phyloP scores from a whole-genome alignment of 345 rosid species.

The Boechera stricta region DNA sequence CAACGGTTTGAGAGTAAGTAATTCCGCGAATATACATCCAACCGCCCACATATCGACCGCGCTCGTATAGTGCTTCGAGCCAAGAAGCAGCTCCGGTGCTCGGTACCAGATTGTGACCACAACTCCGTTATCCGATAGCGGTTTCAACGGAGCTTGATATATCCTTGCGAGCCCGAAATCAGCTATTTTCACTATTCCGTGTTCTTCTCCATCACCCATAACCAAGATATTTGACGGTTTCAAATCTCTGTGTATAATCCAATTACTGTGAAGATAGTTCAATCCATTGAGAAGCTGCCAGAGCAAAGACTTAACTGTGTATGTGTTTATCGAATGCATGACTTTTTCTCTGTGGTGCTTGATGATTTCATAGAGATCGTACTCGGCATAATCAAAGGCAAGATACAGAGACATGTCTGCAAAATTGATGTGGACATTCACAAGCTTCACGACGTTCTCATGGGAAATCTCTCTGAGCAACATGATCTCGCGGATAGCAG shows the following conservation, averaged over 20 bases:
- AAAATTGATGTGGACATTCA: constrained; percentile 95
- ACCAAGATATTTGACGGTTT: constrained; percentile 99
- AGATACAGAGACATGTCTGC: constrained; percentile 94
- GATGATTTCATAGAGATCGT: constrained; percentile 95
- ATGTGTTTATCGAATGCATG: constrained; percentile 64
- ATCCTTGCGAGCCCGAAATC: constrained; percentile 98
- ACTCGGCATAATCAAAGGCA: constrained; percentile 95
- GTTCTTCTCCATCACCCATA: constrained; percentile 98
- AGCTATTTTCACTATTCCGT: constrained; percentile 93
- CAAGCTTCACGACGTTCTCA: constrained; percentile 97
- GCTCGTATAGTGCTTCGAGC: constrained; percentile 96
- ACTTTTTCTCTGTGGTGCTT: constrained; percentile 93
- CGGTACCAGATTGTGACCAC: constrained; percentile 99
- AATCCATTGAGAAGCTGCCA: constrained; percentile 99
- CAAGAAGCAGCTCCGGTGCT: constrained; percentile 97
- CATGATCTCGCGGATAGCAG: constrained; percentile 99
- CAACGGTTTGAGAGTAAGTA: constrained; percentile 92
- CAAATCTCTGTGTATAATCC: constrained; percentile 98
- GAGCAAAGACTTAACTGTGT: constrained; percentile 90
- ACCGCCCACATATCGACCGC: constrained; percentile 99
- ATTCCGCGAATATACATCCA: constrained; percentile 98
- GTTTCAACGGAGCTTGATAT: constrained; percentile 92
- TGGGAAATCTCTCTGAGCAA: constrained; percentile 90
- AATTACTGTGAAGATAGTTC: constrained; percentile 95
- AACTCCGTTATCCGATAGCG: constrained; percentile 86